Conservation (phyloP, 176 grass and related monocot species). For the Sorghum bicolor region Sorghum_bicolor_NCBIv3 NC_012871.2:66915501-66916000, state of each 20-base stretch:
- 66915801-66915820: constrained; percentile 96
- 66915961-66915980: constrained; percentile 71
- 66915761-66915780: constrained; percentile 91
- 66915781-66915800: constrained; percentile 88
- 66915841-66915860: constrained; percentile 46
- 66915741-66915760: constrained; percentile 93
- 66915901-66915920: constrained; percentile 89
- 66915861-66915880: constrained; percentile 99
- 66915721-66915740: constrained; percentile 98
- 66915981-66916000: constrained; percentile 44
- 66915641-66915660: no score
- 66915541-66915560: neutral
- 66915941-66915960: constrained; percentile 98
- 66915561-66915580: no score
- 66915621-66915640: neutral
- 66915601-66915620: neutral
- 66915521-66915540: no score
- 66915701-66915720: constrained; percentile 97
- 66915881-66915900: constrained; percentile 92
- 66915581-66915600: no score
- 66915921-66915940: constrained; percentile 99
- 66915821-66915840: constrained; percentile 93
- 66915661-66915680: neutral
- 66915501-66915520: constrained; percentile 85
- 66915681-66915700: no score